Evolutionary conservation across 495 filamentous ascomycete species (phyloP), one percentile per base, ranked within the genome.

Genomic region (Hypoxylon perforatum): DNA sequence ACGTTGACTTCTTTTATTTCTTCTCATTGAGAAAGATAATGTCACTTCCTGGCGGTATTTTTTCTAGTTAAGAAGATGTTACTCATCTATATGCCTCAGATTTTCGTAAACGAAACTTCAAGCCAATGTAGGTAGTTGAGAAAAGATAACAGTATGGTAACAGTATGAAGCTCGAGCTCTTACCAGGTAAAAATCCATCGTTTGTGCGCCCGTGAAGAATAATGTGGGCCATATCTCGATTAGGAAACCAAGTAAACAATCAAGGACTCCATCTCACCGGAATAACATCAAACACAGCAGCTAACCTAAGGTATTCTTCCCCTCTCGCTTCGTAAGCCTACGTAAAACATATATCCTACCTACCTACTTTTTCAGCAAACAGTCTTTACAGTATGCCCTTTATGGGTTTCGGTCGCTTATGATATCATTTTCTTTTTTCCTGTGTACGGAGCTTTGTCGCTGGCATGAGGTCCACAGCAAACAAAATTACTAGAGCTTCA

Each of bases 201-300:
- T 28, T 28, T 28, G 25, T 28, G 25, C 7, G 25, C 25, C 25
- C 3, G 25, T 28, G 25, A 28, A 28, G 25, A n/a, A n/a, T n/a
- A n/a, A 28, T 28, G 25, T 28, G 25, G 25, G 7, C 7, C 25
- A 3, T 28, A 3, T 7, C 72, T 60, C 21, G 33, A 66, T 70
- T 39, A 33, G 58, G 72, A 52, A 74, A 61, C 60, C 17, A 75
- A 70, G 69, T 75, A 75, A 75, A 75, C 70, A 75, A 62, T 28
- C 57, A 25, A 58, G 5, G 44, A 15, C 30, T 42, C 52, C n/a
- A 42, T n/a, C 14, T 42, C 15, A 15, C 55, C 18, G 36, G 18
- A 39, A 41, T 42, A 46, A 19, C 28, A 15, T 46, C 6, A 30
- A 42, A 15, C 12, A 17, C 14, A 10, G 19, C n/a, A 35, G 22